phyloP scores from a whole-genome alignment of 1,284 basidiomycete genomes.

The Trametes versicolor region DNA sequence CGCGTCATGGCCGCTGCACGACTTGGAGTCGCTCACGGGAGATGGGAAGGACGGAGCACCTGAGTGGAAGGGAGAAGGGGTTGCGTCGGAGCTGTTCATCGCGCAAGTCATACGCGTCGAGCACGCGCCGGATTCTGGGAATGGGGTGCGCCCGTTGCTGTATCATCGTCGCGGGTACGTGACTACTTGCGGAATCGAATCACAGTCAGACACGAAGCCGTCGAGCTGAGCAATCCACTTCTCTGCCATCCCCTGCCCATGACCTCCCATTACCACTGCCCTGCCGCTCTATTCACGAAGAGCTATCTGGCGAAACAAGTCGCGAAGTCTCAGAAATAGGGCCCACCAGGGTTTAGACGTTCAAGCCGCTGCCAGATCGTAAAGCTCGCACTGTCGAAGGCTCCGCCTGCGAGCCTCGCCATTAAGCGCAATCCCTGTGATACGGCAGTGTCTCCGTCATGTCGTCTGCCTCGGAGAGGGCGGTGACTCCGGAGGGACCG shows the following conservation, averaged over 20 bases:
- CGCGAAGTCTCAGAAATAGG: no score
- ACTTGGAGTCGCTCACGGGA: constrained; percentile 40
- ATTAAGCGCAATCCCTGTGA: no score
- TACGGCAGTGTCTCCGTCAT: no score
- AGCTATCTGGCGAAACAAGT: no score
- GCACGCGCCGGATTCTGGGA: constrained; percentile 31
- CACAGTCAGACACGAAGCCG: constrained; percentile 15
- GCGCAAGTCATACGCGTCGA: constrained; percentile 59
- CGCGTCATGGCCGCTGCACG: constrained; percentile 48
- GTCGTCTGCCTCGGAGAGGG: no score
- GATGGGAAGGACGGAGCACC: constrained; percentile 25
- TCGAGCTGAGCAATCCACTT: constrained; percentile 17
- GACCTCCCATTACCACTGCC: no score
- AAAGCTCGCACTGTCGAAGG: no score
- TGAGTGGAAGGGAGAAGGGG: constrained; percentile 43
- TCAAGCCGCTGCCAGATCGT: no score
- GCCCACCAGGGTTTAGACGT: no score
- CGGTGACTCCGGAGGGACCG: no score
- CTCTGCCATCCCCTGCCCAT: background rate
- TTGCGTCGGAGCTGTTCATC: constrained; percentile 58
- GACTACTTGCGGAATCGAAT: constrained; percentile 45
- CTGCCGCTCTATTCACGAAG: no score
- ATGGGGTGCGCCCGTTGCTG: constrained; percentile 51
- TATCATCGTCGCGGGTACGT: constrained; percentile 57
- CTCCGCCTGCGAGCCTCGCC: no score